Base-by-base conservation (phyloP, 1,139 yeast genomes). In the Suhomyces wounanorum region DNA sequence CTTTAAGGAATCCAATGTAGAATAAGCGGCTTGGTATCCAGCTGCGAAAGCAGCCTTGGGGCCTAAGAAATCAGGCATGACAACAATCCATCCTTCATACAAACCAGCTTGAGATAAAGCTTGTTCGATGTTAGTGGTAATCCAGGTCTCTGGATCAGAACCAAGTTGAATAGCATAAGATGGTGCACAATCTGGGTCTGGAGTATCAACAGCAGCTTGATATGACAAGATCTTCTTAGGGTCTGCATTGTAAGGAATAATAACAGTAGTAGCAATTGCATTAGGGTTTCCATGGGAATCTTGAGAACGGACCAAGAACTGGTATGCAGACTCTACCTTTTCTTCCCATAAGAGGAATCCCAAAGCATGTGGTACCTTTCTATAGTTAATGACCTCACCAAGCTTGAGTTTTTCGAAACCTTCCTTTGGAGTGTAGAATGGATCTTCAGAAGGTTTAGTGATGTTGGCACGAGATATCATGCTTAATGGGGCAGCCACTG, bases 1-100 rank as follows among this genome's bases (percentile, higher is more conserved):
- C 47, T 67, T 55, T 14, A 72, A 53, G 1, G 68, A 56, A 54
- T 72, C 68, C 50, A 72, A 63, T 2, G 62, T 59, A 14, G 66
- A 62, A 25, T 66, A 63, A 1, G 67, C 75, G 9, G 72, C 64
- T 47, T 58, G 64, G 44, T 53, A 56, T 1, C 72, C 75, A 7
- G 65, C 72, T 1, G 69, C 63, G 48, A 69, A 72, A 1, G 68
- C 62, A 2, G 63, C 57, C 8, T 60, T 53, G 3, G 61, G 62
- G 2, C 75, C 76, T 50, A 71, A 70, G 55, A 68, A 66, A 54
- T 72, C 77, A 2, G 76, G 70, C 16, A 64, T 54, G 1, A 67
- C 64, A 2, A 72, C 71, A 45, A 62, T 64, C 60, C 66, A 72
- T 21, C 77, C 77, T 49, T 61, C 54, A 30, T 64, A 54, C 40